Conservation (phyloP, 192 early-diverging fungal genomes). For the Linnemannia zychae region DNA sequence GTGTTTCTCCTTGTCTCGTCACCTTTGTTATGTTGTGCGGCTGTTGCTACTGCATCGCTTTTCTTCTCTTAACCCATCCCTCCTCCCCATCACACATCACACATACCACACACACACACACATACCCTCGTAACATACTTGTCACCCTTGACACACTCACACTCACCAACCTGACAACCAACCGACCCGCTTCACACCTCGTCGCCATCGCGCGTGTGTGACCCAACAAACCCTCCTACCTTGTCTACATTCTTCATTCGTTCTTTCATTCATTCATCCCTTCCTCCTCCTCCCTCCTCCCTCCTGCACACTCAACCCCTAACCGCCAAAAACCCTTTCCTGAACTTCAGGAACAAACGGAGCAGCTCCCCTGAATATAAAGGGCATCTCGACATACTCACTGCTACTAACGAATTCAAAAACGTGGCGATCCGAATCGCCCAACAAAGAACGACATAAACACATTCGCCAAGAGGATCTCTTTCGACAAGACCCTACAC, state of each 20-base stretch:
- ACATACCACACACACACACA: neutral
- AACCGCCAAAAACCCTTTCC: neutral
- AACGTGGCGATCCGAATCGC: slow-evolving; percentile 29
- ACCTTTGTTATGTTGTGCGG: neutral
- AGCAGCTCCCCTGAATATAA: neutral
- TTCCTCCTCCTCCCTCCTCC: neutral
- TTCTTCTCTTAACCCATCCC: neutral
- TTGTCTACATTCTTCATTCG: neutral
- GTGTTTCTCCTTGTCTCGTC: neutral
- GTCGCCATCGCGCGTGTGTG: neutral
- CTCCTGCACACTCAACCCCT: neutral
- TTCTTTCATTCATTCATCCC: neutral
- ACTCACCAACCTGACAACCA: neutral
- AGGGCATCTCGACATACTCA: neutral
- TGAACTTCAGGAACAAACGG: slow-evolving; percentile 19
- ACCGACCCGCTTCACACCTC: neutral
- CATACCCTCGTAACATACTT: neutral
- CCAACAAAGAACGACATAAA: slow-evolving; percentile 3
- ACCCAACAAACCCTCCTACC: neutral
- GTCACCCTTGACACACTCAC: neutral
- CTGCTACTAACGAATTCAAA: neutral
- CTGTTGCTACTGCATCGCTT: neutral
- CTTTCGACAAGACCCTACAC: neutral
- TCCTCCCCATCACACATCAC: neutral
- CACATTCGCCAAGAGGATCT: slow-evolving; percentile 8